Conservation (phyloP, 768 basidiomycete genomes). For the Podaxis rugospora region DNA sequence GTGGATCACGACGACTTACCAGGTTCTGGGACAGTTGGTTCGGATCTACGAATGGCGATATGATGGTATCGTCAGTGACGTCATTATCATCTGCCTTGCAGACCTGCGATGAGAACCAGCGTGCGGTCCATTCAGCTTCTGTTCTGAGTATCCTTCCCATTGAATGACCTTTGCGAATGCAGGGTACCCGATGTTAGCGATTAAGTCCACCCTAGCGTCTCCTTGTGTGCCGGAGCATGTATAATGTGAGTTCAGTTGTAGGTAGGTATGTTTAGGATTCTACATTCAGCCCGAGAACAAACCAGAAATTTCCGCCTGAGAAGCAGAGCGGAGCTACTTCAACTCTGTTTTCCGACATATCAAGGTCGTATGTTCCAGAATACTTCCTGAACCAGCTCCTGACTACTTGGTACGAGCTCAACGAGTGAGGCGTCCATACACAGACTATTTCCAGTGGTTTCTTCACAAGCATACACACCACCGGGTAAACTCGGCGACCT, state of each 20-base stretch:
- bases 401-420: neutral
- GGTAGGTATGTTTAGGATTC: neutral
- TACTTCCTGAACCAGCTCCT: neutral
- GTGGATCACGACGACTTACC: neutral
- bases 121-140: neutral
- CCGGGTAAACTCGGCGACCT: neutral
- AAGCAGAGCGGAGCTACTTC: neutral
- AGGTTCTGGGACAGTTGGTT: neutral
- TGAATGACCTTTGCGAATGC: neutral
- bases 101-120: neutral
- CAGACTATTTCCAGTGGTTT: neutral
- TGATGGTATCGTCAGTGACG: conserved; percentile 1
- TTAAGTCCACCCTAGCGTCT: neutral
- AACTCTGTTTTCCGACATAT: neutral
- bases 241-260: neutral
- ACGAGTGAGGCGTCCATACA: neutral
- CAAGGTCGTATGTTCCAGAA: neutral
- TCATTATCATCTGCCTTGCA: neutral
- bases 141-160: neutral
- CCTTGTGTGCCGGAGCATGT: neutral
- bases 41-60: conserved; percentile 1
- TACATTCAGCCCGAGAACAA: too few species aligned
- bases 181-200: neutral
- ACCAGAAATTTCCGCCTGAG: neutral
- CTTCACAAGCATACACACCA: neutral